Conservation (phyloP, 2,329 filamentous ascomycete species). For the Penicillium corylophilum region DNA sequence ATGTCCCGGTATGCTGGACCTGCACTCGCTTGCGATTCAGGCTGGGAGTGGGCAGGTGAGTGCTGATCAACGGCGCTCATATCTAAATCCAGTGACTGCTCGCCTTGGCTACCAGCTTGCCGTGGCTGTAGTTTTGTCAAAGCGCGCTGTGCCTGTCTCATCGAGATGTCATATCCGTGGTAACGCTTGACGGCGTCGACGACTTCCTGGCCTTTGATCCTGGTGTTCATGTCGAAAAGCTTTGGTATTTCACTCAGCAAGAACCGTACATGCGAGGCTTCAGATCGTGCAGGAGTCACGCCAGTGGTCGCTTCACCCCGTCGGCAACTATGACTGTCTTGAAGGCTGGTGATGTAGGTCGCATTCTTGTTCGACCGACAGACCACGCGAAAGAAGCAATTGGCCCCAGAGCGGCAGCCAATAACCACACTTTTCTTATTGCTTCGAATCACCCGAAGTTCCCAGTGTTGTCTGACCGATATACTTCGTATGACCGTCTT, state of each 20-base stretch:
- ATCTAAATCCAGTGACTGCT: slow-evolving; percentile 22
- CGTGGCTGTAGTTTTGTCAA: slow-evolving; percentile 37
- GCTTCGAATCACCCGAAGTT: slow-evolving; percentile 41
- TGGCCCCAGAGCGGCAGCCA: slow-evolving; percentile 39
- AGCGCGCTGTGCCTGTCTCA: slow-evolving; percentile 40
- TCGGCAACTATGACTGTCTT: slow-evolving; percentile 41
- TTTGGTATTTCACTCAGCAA: slow-evolving; percentile 41
- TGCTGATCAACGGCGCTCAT: slow-evolving; percentile 28
- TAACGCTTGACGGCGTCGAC: slow-evolving; percentile 43
- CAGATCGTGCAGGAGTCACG: slow-evolving; percentile 38
- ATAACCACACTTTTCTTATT: slow-evolving; percentile 45
- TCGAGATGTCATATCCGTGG: slow-evolving; percentile 42
- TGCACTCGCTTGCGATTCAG: slow-evolving; percentile 26
- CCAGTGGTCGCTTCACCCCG: slow-evolving; percentile 28
- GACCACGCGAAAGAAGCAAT: slow-evolving; percentile 42
- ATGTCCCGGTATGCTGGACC: slow-evolving; percentile 27
- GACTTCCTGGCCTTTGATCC: slow-evolving; percentile 38
- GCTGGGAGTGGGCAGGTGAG: slow-evolving; percentile 25
- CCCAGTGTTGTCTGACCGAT: slow-evolving; percentile 44
- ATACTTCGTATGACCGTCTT: slow-evolving; percentile 40
- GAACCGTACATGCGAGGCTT: slow-evolving; percentile 42
- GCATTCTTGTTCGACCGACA: slow-evolving; percentile 42
- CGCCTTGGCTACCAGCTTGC: slow-evolving; percentile 22
- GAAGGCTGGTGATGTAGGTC: slow-evolving; percentile 42
- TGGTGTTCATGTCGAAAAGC: slow-evolving; percentile 40